Conservation (phyloP, 139 green algal species). For the Ettlia oleoabundans region DNA sequence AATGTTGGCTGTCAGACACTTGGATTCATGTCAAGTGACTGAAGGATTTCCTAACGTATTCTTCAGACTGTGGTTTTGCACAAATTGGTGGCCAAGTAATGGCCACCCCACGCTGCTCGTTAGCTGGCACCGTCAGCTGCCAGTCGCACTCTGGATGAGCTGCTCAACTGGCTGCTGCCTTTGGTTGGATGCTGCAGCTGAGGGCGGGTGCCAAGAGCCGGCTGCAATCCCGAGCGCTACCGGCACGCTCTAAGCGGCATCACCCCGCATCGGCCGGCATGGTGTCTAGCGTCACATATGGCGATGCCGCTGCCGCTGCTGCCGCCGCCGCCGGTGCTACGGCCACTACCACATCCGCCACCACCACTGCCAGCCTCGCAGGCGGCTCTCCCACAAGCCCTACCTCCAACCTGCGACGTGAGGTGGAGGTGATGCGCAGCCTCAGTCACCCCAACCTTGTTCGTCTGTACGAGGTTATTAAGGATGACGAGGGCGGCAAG, state of each 20-base stretch:
- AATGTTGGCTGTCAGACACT: too few relatives aligned
- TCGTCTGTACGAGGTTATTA: slow-evolving; percentile 78
- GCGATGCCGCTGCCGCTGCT: neutral
- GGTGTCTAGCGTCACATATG: too few relatives aligned
- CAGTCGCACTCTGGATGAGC: neutral
- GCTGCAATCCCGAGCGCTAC: neutral
- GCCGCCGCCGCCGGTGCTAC: neutral
- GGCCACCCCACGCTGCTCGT: too few relatives aligned
- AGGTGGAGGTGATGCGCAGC: slow-evolving; percentile 76
- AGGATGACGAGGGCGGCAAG: slow-evolving; percentile 71
- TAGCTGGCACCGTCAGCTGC: neutral
- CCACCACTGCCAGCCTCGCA: neutral
- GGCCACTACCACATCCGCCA: neutral
- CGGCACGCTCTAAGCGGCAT: neutral
- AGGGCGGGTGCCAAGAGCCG: slow-evolving; percentile 19
- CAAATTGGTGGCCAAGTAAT: too few relatives aligned
- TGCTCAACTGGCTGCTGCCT: neutral
- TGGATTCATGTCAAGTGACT: too few relatives aligned
- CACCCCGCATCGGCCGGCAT: too few relatives aligned
- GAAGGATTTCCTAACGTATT: too few relatives aligned
- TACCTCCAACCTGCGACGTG: slow-evolving; percentile 44
- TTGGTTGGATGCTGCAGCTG: slow-evolving; percentile 32
- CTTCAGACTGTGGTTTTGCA: too few relatives aligned
- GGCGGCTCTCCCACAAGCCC: neutral
- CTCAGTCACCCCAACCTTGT: slow-evolving; percentile 89